A percentile compares a stretch with the other conserved stretches of the same genome.
phyloP scores from a whole-genome alignment of 2,329 filamentous ascomycete genomes.

The Aspergillus nomiae region DNA sequence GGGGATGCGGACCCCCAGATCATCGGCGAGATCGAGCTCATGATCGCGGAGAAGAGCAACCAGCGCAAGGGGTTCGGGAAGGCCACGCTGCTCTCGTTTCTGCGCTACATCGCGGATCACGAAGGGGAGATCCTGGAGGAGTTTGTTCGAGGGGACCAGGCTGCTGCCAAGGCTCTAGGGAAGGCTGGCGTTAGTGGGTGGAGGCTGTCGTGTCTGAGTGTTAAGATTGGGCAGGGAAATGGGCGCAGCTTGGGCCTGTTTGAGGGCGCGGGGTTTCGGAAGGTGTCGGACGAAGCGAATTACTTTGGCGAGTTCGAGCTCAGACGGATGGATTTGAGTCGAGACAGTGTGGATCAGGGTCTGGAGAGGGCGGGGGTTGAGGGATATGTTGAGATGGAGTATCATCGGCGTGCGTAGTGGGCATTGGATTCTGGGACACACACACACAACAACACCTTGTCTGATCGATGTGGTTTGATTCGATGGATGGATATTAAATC shows the following conservation, averaged over 20 bases:
- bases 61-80: slow-evolving; percentile 67
- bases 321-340: slow-evolving; percentile 37
- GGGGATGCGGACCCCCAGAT: slow-evolving; percentile 35
- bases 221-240: slow-evolving; percentile 64
- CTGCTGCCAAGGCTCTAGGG: slow-evolving; percentile 13
- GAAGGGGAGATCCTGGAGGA: slow-evolving; percentile 59
- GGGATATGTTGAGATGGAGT: slow-evolving; percentile 42
- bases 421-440: too few species aligned
- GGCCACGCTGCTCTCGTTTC: slow-evolving; percentile 66
- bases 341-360: slow-evolving; percentile 27
- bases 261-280: slow-evolving; percentile 60
- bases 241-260: slow-evolving; percentile 61
- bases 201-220: slow-evolving; percentile 52
- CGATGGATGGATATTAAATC: not conserved
- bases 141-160: slow-evolving; percentile 41
- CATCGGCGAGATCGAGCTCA: slow-evolving; percentile 79
- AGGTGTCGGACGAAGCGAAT: slow-evolving; percentile 54
- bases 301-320: slow-evolving; percentile 71
- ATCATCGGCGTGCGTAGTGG: slow-evolving; percentile 24
- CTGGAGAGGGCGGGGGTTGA: slow-evolving; percentile 18
- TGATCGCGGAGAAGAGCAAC: slow-evolving; percentile 68
- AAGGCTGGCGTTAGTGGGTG: slow-evolving; percentile 10
- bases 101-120: slow-evolving; percentile 66
- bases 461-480: too few species aligned
- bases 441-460: too few species aligned